phyloP scores from a whole-genome alignment of 1,284 basidiomycete species.

The Apiotrichum akiyoshidainum region DNA sequence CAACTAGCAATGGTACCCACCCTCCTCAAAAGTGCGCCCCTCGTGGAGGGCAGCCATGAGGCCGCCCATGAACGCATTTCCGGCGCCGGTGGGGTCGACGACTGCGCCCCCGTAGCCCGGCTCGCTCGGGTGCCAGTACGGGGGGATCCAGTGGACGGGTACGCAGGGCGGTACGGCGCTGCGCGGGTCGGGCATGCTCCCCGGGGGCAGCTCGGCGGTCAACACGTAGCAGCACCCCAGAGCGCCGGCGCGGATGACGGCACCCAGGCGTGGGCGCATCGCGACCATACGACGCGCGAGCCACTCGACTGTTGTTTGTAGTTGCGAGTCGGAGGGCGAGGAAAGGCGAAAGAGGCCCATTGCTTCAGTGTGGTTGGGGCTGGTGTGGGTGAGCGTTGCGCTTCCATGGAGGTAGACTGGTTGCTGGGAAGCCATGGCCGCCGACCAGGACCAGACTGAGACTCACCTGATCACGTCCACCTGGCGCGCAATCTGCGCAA shows the following conservation, averaged over 20 bases:
- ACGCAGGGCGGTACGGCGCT: constrained; percentile 2
- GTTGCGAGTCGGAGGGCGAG: constrained; percentile 5
- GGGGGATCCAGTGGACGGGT: constrained; percentile 30
- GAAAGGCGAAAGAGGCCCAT: constrained; percentile 28
- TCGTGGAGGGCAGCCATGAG: constrained; percentile 38
- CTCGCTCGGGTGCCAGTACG: constrained; percentile 28
- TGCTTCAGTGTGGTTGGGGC: constrained; percentile 48
- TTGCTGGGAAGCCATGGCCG: background rate
- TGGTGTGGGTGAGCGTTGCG: constrained; percentile 10
- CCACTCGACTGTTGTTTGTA: constrained; percentile 15
- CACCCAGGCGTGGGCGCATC: constrained; percentile 23
- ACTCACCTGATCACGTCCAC: constrained; percentile 39
- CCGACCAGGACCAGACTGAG: too few relatives aligned
- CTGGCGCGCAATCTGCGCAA: constrained; percentile 19
- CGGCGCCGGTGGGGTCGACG: constrained; percentile 47
- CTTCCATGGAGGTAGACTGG: background rate
- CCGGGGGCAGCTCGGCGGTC: constrained; percentile 8
- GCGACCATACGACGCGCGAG: constrained; percentile 17
- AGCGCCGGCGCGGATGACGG: constrained; percentile 31
- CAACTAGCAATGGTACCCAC: constrained; percentile 21
- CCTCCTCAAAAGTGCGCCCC: constrained; percentile 32
- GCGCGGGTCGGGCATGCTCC: constrained; percentile 1
- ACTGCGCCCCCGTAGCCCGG: constrained; percentile 24
- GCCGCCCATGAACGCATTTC: constrained; percentile 49
- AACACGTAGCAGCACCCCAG: constrained; percentile 33